These are phyloP conservation scores for Ambrosia artemisiifolia DNA, from an alignment of 129 eudicot species.

Conservation along the genomic window DNA sequence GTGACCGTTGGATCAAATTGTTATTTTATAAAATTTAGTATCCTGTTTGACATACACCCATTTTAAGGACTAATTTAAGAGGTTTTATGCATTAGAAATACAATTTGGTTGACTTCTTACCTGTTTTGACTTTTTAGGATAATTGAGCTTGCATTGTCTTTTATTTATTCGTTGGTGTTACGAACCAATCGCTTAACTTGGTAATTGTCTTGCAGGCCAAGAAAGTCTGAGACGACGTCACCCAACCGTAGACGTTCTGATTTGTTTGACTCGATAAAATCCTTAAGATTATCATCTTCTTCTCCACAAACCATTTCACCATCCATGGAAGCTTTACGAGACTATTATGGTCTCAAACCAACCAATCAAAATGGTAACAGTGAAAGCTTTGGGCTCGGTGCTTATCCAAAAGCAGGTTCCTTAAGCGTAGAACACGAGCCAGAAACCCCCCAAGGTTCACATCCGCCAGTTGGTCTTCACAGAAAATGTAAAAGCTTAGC, in stretches of 20 bases:
- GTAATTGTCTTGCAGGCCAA: conserved; percentile 39
- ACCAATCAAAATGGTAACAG: conserved; percentile 22
- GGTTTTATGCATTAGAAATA: neutral
- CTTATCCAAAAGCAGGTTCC: neutral
- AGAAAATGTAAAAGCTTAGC: conserved; percentile 71
- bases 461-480: conserved; percentile 54
- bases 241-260: conserved; percentile 54
- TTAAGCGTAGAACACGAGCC: conserved; percentile 7
- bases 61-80: neutral
- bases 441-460: conserved; percentile 25
- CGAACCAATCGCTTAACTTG: neutral
- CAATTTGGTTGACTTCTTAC: neutral
- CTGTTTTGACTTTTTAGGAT: neutral
- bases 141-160: neutral
- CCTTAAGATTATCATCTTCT: conserved; percentile 63
- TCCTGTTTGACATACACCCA: no score
- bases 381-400: conserved; percentile 32
- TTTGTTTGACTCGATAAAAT: conserved; percentile 61
- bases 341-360: conserved; percentile 64
- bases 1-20: no score
- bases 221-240: conserved; percentile 53
- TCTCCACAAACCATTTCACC: conserved; percentile 52
- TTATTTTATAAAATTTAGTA: no score
- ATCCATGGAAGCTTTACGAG: conserved; percentile 66
- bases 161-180: neutral